Conservation (phyloP, 2,329 filamentous ascomycete genomes). For the Fusarium decemcellulare region DNA sequence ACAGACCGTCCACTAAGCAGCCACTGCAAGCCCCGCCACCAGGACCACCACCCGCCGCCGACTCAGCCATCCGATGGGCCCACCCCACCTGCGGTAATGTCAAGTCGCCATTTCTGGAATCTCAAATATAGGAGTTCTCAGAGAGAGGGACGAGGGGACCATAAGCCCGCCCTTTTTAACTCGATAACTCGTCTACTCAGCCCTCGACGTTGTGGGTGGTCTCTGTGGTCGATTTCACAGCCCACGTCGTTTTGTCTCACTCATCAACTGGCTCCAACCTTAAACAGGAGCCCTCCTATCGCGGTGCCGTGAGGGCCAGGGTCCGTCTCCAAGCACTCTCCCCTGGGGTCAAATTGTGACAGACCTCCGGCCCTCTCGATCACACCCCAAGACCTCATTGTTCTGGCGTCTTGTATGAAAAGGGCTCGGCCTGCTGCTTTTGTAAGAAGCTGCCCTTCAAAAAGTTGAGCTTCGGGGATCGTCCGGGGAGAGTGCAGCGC, state of each 20-base stretch:
- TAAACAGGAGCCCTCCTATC: constrained; percentile 11
- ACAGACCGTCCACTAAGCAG: constrained; percentile 21
- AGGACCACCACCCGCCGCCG: constrained; percentile 32
- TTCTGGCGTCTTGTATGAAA: constrained; percentile 59
- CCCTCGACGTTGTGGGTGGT: constrained; percentile 12
- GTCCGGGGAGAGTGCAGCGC: constrained; percentile 18
- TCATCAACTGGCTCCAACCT: constrained; percentile 28
- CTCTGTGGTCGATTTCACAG: constrained; percentile 19
- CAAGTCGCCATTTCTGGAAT: constrained; percentile 28
- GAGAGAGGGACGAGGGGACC: constrained; percentile 32
- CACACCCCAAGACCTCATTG: constrained; percentile 41
- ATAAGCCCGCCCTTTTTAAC: constrained; percentile 15
- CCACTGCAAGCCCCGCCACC: constrained; percentile 20
- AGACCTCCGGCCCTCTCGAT: constrained; percentile 43
- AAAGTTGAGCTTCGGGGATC: constrained; percentile 29
- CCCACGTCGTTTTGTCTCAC: constrained; percentile 30
- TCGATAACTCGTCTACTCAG: constrained; percentile 19
- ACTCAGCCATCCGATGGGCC: constrained; percentile 35
- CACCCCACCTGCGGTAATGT: constrained; percentile 30
- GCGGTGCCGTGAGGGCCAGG: constrained; percentile 33
- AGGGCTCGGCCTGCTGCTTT: constrained; percentile 71
- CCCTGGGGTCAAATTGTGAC: constrained; percentile 36
- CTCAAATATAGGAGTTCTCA: constrained; percentile 37
- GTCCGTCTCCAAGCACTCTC: constrained; percentile 32
- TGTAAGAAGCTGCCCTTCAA: constrained; percentile 20